phyloP scores from a whole-genome alignment of 441 rosid species.

The Cnidoscolus chayamansa region DNA sequence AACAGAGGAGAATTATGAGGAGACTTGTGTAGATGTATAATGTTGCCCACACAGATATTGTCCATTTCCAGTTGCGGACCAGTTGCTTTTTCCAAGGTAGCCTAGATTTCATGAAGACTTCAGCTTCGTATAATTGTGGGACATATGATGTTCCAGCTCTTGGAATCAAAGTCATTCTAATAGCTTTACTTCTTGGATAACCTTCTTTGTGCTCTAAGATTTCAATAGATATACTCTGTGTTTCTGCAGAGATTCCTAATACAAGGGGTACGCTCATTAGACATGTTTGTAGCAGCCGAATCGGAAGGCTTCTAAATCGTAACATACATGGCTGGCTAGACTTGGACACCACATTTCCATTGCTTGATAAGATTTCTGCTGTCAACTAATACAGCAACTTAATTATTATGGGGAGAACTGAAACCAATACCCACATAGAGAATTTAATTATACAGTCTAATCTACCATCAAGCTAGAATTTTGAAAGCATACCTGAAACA shows the following conservation, averaged over 20 bases:
- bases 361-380: constrained; percentile 52
- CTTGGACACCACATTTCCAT: constrained; percentile 43
- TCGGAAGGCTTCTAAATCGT: constrained; percentile 55
- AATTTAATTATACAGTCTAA: background rate
- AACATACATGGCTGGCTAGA: constrained; percentile 77
- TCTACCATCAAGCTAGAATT: no score
- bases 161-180: constrained; percentile 53
- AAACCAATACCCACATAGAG: no score
- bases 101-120: constrained; percentile 46
- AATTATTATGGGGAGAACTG: background rate
- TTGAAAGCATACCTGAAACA: constrained; percentile 55
- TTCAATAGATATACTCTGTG: constrained; percentile 50
- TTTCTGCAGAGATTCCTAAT: constrained; percentile 58
- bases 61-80: constrained; percentile 75
- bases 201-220: constrained; percentile 51
- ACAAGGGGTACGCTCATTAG: constrained; percentile 52
- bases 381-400: constrained; percentile 40
- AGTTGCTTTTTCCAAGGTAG: constrained; percentile 64
- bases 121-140: constrained; percentile 68
- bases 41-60: constrained; percentile 59
- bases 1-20: constrained; percentile 36
- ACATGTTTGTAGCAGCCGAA: constrained; percentile 51
- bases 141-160: constrained; percentile 51
- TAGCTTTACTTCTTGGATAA: constrained; percentile 47
- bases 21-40: constrained; percentile 39